Percentiles rank a stretch among this genome's conserved stretches.
These are phyloP conservation scores for Punctularia strigosozonata DNA, from an alignment of 768 basidiomycete genomes.

Conservation along the genomic window DNA sequence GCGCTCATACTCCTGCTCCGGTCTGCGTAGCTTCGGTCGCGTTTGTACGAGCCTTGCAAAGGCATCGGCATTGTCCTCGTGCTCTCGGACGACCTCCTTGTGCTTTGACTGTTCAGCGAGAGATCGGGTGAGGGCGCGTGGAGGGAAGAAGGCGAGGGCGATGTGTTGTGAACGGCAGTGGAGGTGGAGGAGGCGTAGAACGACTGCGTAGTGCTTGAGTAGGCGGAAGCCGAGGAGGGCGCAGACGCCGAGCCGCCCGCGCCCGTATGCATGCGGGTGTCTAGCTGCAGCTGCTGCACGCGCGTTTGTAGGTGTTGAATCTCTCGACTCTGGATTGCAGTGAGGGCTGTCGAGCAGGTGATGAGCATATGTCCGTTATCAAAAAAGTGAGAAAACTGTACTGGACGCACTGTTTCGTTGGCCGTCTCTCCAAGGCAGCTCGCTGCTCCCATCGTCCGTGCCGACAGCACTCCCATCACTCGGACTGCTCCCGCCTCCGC, in stretches of 20 bases:
- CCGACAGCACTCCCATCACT: constrained; percentile 9
- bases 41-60: constrained; percentile 38
- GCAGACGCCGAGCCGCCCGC: not conserved
- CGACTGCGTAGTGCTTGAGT: not conserved
- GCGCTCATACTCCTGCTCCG: constrained; percentile 71
- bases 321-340: no score
- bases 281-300: no score
- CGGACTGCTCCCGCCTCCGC: constrained; percentile 6
- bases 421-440: constrained; percentile 10
- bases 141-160: constrained; percentile 27
- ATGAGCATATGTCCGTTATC: no score
- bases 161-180: constrained; percentile 8
- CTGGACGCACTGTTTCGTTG: constrained; percentile 14
- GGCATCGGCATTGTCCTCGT: constrained; percentile 47
- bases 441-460: constrained; percentile 10
- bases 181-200: constrained; percentile 3
- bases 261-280: no score
- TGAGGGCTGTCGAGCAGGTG: no score
- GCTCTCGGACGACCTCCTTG: constrained; percentile 64
- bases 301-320: no score
- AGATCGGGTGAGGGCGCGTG: constrained; percentile 25
- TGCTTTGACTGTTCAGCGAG: constrained; percentile 11
- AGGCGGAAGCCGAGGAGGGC: not conserved
- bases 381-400: no score
- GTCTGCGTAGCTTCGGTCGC: constrained; percentile 53